These are phyloP conservation scores for Stephania cephalantha DNA, from an alignment of 164 flowering plant species.

Conservation along the genomic window DNA sequence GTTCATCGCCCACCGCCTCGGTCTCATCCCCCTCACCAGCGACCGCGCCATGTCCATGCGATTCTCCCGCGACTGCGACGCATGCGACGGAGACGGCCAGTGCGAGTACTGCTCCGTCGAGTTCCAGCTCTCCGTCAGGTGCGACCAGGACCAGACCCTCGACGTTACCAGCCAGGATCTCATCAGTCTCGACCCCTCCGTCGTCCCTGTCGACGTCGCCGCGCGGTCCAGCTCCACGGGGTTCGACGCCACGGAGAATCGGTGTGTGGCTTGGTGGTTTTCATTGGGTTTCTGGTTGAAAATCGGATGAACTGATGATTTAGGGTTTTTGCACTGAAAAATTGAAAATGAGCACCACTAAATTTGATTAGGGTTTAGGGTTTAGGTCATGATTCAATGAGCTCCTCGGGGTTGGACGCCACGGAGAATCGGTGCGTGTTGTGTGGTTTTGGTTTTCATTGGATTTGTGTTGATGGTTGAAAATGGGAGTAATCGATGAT, in stretches of 20 bases:
- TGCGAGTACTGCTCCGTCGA: conserved; percentile 96
- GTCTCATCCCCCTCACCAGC: conserved; percentile 82
- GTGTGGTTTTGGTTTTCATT: not conserved
- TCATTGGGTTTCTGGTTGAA: too few species aligned
- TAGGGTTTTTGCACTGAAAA: too few species aligned
- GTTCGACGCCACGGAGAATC: conserved; percentile 43
- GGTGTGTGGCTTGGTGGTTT: conserved; percentile 20
- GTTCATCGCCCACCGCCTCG: conserved; percentile 92
- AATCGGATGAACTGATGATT: too few species aligned
- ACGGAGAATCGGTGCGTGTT: conserved; percentile 43
- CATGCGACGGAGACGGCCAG: conserved; percentile 96
- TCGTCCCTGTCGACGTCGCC: conserved; percentile 68
- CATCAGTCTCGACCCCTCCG: conserved; percentile 56
- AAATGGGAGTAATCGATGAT: too few species aligned
- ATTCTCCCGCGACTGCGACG: conserved; percentile 88
- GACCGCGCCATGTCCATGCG: conserved; percentile 88
- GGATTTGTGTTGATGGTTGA: not conserved
- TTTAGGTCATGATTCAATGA: not conserved
- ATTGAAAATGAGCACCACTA: too few species aligned
- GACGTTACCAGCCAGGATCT: conserved; percentile 88
- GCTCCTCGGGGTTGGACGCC: conserved; percentile 29
- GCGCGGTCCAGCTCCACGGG: conserved; percentile 27
- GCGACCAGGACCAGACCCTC: conserved; percentile 62
- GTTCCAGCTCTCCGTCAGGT: conserved; percentile 66
- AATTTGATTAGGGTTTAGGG: too few species aligned